phyloP scores from a whole-genome alignment of 2,329 filamentous ascomycete genomes.

The Colletotrichum graminicola region DNA sequence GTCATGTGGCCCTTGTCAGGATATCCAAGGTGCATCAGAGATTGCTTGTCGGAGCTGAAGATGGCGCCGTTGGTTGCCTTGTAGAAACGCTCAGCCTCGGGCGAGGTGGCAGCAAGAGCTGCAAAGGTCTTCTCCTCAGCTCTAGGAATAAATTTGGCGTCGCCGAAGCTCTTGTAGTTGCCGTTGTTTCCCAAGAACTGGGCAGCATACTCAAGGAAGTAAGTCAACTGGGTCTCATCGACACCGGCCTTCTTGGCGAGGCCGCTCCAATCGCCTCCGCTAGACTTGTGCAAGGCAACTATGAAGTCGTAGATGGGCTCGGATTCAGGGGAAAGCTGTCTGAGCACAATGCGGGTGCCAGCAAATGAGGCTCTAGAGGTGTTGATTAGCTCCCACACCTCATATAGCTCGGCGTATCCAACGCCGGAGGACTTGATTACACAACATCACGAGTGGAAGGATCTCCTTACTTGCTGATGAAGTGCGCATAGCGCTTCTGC shows the following conservation, averaged over 20 bases:
- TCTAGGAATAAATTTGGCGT: constrained; percentile 85
- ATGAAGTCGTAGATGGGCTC: constrained; percentile 87
- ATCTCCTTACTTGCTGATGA: constrained; percentile 77
- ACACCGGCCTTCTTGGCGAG: constrained; percentile 75
- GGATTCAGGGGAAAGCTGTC: constrained; percentile 85
- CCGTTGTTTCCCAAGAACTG: constrained; percentile 85
- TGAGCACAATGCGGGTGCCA: constrained; percentile 81
- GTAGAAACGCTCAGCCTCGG: constrained; percentile 74
- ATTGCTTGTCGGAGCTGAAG: constrained; percentile 74
- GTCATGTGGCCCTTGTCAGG: constrained; percentile 81
- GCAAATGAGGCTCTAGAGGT: constrained; percentile 77
- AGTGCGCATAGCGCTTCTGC: constrained; percentile 92
- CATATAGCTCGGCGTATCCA: constrained; percentile 26
- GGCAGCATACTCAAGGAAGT: constrained; percentile 81
- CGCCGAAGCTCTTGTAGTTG: constrained; percentile 90
- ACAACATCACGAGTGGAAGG: background rate
- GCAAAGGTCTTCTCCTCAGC: constrained; percentile 73
- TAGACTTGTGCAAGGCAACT: constrained; percentile 75
- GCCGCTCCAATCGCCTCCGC: constrained; percentile 77
- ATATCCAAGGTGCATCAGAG: constrained; percentile 81
- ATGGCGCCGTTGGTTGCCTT: constrained; percentile 78
- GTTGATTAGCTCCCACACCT: constrained; percentile 30
- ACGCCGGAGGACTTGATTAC: background rate
- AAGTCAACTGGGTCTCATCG: constrained; percentile 71
- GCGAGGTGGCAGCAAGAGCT: constrained; percentile 71